Percentiles rank a stretch among this genome's conserved stretches.
Evolutionary conservation across 306 rosid genomes (phyloP).

Genomic region (Acacia acuminata): DNA sequence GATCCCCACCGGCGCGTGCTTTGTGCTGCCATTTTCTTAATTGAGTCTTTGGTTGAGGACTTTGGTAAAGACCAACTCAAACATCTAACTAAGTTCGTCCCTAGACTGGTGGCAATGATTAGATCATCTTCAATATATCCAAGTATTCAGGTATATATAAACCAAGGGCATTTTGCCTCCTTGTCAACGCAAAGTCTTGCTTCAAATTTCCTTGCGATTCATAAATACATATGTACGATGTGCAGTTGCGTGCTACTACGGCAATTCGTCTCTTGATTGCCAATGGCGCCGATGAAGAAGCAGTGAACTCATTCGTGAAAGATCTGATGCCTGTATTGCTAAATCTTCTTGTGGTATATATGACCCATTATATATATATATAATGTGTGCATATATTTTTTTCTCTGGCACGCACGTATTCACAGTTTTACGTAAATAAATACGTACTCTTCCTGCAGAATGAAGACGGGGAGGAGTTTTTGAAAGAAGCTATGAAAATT

Average conservation of each 20-base stretch:
- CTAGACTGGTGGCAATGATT: background rate
- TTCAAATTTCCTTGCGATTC: too few species aligned
- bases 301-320: background rate
- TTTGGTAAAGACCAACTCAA: background rate
- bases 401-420: background rate
- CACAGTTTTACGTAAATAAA: background rate
- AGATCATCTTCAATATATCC: background rate
- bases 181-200: background rate
- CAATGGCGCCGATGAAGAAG: background rate
- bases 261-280: background rate
- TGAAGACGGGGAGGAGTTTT: constrained; percentile 20
- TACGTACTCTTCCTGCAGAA: constrained; percentile 26
- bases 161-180: background rate
- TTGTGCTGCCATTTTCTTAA: constrained; percentile 23
- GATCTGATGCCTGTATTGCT: background rate
- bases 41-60: background rate
- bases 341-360: constrained; percentile 21
- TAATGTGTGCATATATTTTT: background rate
- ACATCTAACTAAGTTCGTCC: constrained; percentile 10
- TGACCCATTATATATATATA: background rate
- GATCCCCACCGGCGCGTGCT: constrained; percentile 20
- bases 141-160: constrained; percentile 22
- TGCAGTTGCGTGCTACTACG: constrained; percentile 20
- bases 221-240: background rate
- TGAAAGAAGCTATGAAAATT: constrained; percentile 14